Conservation (phyloP, 495 filamentous ascomycete species). For the Xylaria venustula region DNA sequence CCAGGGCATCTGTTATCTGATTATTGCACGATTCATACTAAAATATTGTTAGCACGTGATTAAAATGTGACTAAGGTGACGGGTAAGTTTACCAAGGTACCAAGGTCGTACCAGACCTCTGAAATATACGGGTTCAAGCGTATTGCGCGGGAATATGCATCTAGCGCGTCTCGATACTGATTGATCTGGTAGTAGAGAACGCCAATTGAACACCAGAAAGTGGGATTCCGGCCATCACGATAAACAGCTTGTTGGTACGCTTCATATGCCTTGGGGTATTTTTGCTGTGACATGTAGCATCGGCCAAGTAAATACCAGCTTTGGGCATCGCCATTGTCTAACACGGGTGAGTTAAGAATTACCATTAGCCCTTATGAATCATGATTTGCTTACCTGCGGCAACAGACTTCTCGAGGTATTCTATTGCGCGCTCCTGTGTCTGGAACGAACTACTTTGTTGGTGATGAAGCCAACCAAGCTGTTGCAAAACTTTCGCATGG, state of each 20-base stretch:
- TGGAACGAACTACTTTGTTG: conserved; percentile 86
- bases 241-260: conserved; percentile 99
- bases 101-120: conserved; percentile 98
- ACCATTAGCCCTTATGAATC: not conserved
- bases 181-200: conserved; percentile 99
- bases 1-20: conserved; percentile 92
- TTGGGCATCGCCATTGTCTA: conserved; percentile 92
- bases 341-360: conserved; percentile 35
- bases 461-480: conserved; percentile 97
- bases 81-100: conserved; percentile 75
- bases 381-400: conserved; percentile 69
- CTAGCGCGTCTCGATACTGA: conserved; percentile 96
- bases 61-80: conserved; percentile 4
- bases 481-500: conserved; percentile 97
- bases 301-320: conserved; percentile 98
- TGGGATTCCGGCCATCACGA: conserved; percentile 95
- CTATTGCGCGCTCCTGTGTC: conserved; percentile 93
- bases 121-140: conserved; percentile 98
- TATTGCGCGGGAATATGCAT: conserved; percentile 98
- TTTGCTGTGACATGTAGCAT: conserved; percentile 99
- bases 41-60: conserved; percentile 22
- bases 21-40: conserved; percentile 99
- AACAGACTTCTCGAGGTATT: conserved; percentile 97
- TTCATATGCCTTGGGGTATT: conserved; percentile 98
- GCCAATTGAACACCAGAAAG: conserved; percentile 99